phyloP scores from a whole-genome alignment of 164 flowering plant genomes.

The Magnolia officinalis region DNA sequence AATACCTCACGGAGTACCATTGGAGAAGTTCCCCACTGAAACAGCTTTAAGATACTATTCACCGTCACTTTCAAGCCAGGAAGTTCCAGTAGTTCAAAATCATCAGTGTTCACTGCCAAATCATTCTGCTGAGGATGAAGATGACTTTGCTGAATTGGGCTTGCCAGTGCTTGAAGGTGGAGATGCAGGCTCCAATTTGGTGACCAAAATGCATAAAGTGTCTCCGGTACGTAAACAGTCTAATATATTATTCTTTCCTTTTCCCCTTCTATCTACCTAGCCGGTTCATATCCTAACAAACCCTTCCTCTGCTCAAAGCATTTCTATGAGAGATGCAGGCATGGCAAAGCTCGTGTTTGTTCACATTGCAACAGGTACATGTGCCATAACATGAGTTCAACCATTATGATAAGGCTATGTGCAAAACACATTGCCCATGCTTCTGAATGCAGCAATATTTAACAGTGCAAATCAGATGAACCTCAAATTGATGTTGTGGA shows the following conservation, averaged over 20 bases:
- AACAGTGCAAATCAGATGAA: no score
- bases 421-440: no score
- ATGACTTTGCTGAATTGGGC: slow-evolving; percentile 4
- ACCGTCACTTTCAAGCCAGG: background rate
- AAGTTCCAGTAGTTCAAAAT: background rate
- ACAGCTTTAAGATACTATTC: background rate
- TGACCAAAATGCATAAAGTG: background rate
- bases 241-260: background rate
- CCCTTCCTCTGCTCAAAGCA: background rate
- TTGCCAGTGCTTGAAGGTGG: background rate
- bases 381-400: no score
- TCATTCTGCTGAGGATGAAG: background rate
- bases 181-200: background rate
- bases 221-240: background rate
- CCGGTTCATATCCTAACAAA: no score
- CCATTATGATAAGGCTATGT: no score
- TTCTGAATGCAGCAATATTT: no score
- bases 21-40: background rate
- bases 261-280: background rate
- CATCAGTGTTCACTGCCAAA: background rate
- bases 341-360: no score
- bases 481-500: no score
- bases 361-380: no score
- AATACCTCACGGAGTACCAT: background rate
- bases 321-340: no score